Base-by-base conservation (phyloP, 2,329 filamentous ascomycete genomes). In the Kalmusia sp. region DNA sequence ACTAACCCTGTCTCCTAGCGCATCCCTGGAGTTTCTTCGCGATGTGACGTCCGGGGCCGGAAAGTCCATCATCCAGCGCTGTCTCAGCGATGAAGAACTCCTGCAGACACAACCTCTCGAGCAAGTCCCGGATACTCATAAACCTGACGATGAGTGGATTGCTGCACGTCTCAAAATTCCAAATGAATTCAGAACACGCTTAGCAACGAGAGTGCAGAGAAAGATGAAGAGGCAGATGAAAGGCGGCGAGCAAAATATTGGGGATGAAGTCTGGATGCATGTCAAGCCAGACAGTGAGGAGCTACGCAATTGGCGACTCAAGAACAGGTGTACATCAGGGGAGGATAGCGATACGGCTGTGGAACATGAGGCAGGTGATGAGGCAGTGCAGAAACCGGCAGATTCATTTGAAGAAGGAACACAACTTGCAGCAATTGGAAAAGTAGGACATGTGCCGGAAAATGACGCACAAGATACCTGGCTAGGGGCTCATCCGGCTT, bases 11-110 rank as follows among this genome's bases (percentile, higher is more conserved):
- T 7, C 25, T 25, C 14, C 19, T 15, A 67, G 83, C 55, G 80
- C 85, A 6, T 82, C 80, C 22, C 77, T 90, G 24, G 86, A 89
- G 59, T 89, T 89, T 49, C 76, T 88, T 4, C 78, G 77, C 38
- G 76, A 80, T 8, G 80, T 83, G 2, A 76, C 87, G 44, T 58
- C 60, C 35, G 70, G 70, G 14, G 62, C 66, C 3, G 70, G 70
- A 3, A 73, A 70, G 49, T 79, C 78, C 4, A 70, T 77, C 52
- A 81, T 83, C 55, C 80, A 77, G 31, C 72, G 77, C 51, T 78
- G 76, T 7, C 83, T 85, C 74, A 77, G 77, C 2, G 78, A 83
- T 50, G 84, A 88, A 64, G 73, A 77, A 11, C 68, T 87, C 2
- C 69, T 87, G 11, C 68, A 77, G 35, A 76, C 76, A 0, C 66